These are phyloP conservation scores for Aphanocladium album DNA, from an alignment of 2,329 filamentous ascomycete genomes.

Conservation along the genomic window DNA sequence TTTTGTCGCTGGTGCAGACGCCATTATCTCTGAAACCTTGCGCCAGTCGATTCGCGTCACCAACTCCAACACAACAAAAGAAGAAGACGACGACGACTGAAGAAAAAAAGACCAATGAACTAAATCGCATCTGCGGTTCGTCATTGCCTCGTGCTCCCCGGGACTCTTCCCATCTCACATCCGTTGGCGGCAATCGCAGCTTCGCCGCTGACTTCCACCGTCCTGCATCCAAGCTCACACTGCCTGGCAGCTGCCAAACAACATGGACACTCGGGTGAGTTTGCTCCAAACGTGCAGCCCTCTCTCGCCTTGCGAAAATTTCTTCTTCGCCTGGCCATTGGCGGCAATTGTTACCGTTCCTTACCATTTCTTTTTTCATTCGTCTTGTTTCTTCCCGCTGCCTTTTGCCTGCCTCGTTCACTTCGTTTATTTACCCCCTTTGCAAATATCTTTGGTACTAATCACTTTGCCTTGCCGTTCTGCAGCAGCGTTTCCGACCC, in stretches of 20 bases:
- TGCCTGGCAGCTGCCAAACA: conserved; percentile 18
- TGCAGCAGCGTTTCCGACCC: conserved; percentile 34
- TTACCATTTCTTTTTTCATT: not conserved
- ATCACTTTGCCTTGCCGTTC: conserved; percentile 1
- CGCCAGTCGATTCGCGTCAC: not conserved
- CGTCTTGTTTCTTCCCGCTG: conserved; percentile 4
- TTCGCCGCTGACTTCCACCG: conserved; percentile 14
- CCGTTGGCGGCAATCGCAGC: not conserved
- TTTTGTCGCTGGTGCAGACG: not conserved
- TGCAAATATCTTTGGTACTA: conserved; percentile 14
- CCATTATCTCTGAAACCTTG: not conserved
- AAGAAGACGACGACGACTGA: not conserved
- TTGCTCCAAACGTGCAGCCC: conserved; percentile 9
- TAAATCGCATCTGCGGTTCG: not conserved
- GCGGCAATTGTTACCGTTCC: conserved; percentile 10
- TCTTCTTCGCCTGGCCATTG: conserved; percentile 6
- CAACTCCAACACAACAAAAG: not conserved
- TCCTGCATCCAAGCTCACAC: conserved; percentile 11
- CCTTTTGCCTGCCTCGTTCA: conserved; percentile 1
- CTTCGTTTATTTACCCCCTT: not conserved
- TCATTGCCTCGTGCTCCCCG: not conserved
- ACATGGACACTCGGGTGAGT: conserved; percentile 34
- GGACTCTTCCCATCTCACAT: not conserved
- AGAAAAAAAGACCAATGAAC: not conserved
- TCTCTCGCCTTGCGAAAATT: not conserved